Evolutionary conservation across 129 eudicot species (phyloP), one percentile per base, ranked within the genome.

Genomic region (Flaveria brownii): DNA sequence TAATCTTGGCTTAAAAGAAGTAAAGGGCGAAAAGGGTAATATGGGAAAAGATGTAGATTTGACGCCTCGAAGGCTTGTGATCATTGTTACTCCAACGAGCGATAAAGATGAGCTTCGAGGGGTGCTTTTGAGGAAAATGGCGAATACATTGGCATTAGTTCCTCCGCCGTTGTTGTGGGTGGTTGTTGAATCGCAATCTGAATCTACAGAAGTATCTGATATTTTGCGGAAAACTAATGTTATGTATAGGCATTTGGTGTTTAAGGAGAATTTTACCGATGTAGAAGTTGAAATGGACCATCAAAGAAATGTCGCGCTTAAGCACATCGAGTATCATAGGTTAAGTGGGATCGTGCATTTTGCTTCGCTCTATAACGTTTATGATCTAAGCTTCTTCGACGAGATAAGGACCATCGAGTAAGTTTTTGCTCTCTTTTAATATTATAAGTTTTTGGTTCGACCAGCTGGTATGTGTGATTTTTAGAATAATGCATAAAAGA

Each of bases 261-360:
- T 86, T 59, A 84, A 87, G 82, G 92, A 95, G 85, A 91, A 95
- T 62, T 86, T 95, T 71, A 91, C 94, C 7, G 90, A 95, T 22
- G 65, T 54, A 1, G 80, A 77, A 56, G 79, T 80, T 12, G 97
- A 89, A 83, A 84, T 86, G 91, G 99, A 95, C 78, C 82, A 89
- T 79, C 99, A 95, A 78, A 87, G 94, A 70, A 95, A 91, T 4
- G 39, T 89, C 0, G 99, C 99, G 3, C 92, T 95, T 33, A 95
- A 89, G 76, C 99, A 95, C 79, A 91, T 95, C 14, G 99, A 95
- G 80, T 92, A 86, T 77, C 99, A 91, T 66, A 66, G 86, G 84
- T 71, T 95, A 50, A 95, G 97, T 68, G 99, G 99, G 18, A 86
- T 95, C 2, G 99, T 95, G 62, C 99, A 95, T 82, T 91, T 95